phyloP scores from a whole-genome alignment of 2,329 filamentous ascomycete species.

The Sporothrix humicola region DNA sequence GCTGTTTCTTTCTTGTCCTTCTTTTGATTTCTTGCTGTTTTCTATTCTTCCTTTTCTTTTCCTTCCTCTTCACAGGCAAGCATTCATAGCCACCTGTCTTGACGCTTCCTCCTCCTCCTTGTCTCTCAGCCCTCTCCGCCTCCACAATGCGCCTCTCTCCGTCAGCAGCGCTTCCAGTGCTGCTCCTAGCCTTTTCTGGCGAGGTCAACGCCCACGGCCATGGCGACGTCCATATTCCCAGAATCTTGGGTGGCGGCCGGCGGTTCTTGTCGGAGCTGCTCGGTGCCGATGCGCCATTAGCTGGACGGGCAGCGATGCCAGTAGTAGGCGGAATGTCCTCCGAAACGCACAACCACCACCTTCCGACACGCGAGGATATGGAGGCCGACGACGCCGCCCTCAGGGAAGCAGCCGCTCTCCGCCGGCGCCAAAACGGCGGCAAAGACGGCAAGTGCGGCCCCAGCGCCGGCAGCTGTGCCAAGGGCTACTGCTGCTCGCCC shows the following conservation, averaged over 20 bases:
- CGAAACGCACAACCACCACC: not conserved
- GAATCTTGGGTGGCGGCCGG: slow-evolving; percentile 41
- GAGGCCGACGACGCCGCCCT: slow-evolving; percentile 19
- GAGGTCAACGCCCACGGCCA: slow-evolving; percentile 42
- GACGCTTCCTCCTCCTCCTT: not conserved
- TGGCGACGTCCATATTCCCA: slow-evolving; percentile 40
- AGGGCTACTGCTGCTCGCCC: slow-evolving; percentile 46
- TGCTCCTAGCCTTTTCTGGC: slow-evolving; percentile 41
- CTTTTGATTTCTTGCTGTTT: not conserved
- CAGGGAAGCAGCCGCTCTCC: slow-evolving; percentile 23
- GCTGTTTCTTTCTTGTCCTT: slow-evolving; percentile 18
- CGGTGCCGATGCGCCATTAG: not conserved
- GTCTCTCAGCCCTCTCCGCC: not conserved
- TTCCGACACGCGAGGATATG: slow-evolving; percentile 14
- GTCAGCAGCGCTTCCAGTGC: slow-evolving; percentile 10
- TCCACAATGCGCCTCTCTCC: slow-evolving; percentile 16
- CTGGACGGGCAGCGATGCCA: slow-evolving; percentile 9
- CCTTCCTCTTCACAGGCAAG: not conserved
- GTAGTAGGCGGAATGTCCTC: not conserved
- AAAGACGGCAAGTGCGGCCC: slow-evolving; percentile 42
- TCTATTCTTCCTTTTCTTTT: not conserved
- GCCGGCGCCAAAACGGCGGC: slow-evolving; percentile 39
- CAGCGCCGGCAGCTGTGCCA: slow-evolving; percentile 42
- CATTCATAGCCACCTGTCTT: not conserved
- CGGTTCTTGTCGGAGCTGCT: slow-evolving; percentile 40